These are phyloP conservation scores for Saccharomycopsis hybrid DNA, from an alignment of 1,139 yeast species.

Conservation along the genomic window DNA sequence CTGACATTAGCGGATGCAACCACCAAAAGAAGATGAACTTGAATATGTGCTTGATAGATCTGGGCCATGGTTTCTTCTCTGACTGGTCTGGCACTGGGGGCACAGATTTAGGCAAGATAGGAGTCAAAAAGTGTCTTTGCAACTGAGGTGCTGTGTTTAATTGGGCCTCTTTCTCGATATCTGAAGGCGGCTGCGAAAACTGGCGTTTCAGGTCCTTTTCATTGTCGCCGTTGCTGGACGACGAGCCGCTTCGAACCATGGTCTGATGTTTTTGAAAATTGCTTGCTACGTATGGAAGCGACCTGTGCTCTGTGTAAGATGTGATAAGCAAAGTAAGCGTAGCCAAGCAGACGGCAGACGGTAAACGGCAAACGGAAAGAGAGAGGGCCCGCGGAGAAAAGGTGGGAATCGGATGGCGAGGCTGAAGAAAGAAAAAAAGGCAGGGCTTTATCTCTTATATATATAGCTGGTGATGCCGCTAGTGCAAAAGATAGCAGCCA, in stretches of 20 bases:
- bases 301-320: too few species aligned
- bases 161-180: neutral
- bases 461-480: too few species aligned
- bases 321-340: too few species aligned
- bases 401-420: too few species aligned
- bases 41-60: conserved; percentile 20
- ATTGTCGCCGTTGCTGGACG: neutral
- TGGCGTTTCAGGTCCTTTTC: neutral
- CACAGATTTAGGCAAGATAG: conserved; percentile 32
- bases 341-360: too few species aligned
- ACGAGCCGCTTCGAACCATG: neutral
- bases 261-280: too few species aligned
- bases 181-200: neutral
- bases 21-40: conserved; percentile 45
- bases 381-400: too few species aligned
- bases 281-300: too few species aligned
- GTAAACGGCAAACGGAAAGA: too few species aligned
- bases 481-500: too few species aligned
- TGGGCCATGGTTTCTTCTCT: conserved; percentile 38
- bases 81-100: conserved; percentile 35
- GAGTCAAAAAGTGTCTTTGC: conserved; percentile 49
- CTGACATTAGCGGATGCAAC: conserved; percentile 40
- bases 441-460: too few species aligned
- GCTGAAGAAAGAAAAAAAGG: too few species aligned
- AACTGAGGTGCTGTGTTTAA: conserved; percentile 50